Base-by-base conservation (phyloP, 2,329 filamentous ascomycete genomes). In the Alternaria dauci region DNA sequence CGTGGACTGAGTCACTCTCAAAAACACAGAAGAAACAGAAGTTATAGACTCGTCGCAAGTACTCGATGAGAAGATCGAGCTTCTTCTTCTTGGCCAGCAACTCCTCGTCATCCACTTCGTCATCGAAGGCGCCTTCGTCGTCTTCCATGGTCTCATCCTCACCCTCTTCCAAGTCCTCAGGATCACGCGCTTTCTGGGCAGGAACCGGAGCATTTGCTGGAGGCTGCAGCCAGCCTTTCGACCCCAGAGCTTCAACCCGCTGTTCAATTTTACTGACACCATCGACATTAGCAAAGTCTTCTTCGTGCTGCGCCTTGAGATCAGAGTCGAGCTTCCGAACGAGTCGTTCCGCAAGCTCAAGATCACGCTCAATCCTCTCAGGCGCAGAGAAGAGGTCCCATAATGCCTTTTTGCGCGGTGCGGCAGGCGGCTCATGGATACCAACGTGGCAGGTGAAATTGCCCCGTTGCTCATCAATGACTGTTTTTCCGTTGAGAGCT, bases 1-100 rank as follows among this genome's bases (percentile, higher is more conserved):
- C 95, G 74, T 99, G 95, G 23, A 98, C 90, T 0, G 94, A 98
- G 78, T 99, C 95, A 74, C 93, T 95, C 80, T 99, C 95, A 70
- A 99, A 98, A 5, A 99, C 96, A 78, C 95, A 99, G 83, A 98
- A 99, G 84, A 99, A 97, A 83, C 95, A 99, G 81, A 99, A 98
- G 81, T 95, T 97, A 85, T 96, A 96, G 53, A 99, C 95, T 16
- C 95, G 90, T 53, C 95, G 93, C 61, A 99, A 86, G 77, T 99
- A 99, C 81, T 99, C 95, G 54, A 98, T 95, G 78, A 97, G 86
- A 36, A 99, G 84, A 80, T 99, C 95, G 51, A 99, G 87, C 74
- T 95, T 94, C 84, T 99, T 98, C 86, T 98, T 98, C 84, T 96
- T 95, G 41, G 89, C 86, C 55, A 97, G 79, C 39, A 97, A 83